These are phyloP conservation scores for Diaporthe citriasiana DNA, from an alignment of 2,329 filamentous ascomycete species.

Conservation along the genomic window DNA sequence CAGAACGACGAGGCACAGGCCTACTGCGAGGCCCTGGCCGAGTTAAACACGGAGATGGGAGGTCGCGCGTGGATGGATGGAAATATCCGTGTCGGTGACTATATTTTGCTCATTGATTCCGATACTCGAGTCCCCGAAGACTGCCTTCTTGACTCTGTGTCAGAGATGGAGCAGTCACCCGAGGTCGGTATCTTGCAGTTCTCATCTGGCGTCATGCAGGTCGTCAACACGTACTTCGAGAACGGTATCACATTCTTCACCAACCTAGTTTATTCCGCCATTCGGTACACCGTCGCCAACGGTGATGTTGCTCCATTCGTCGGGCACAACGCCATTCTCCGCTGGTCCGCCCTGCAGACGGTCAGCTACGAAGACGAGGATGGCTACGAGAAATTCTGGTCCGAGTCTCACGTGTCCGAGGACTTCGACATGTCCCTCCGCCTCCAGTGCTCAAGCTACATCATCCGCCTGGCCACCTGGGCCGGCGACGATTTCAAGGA, in stretches of 20 bases:
- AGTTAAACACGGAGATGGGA: slow-evolving; percentile 73
- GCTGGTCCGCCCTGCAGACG: slow-evolving; percentile 82
- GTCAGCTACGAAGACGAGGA: slow-evolving; percentile 77
- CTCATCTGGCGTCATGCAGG: slow-evolving; percentile 84
- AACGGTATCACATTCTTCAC: slow-evolving; percentile 80
- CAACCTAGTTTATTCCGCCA: slow-evolving; percentile 82
- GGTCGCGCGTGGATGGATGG: slow-evolving; percentile 85
- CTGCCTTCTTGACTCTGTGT: slow-evolving; percentile 83
- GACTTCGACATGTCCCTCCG: slow-evolving; percentile 88
- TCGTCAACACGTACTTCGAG: slow-evolving; percentile 80
- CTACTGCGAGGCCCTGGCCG: slow-evolving; percentile 75
- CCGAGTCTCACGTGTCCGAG: slow-evolving; percentile 83
- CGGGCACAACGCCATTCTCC: slow-evolving; percentile 83
- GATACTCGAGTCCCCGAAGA: slow-evolving; percentile 84
- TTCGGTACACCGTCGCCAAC: slow-evolving; percentile 82
- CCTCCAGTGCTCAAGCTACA: slow-evolving; percentile 79
- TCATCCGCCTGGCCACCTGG: slow-evolving; percentile 80
- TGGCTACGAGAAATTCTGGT: slow-evolving; percentile 85
- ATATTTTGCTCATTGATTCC: slow-evolving; percentile 83
- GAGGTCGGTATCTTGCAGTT: slow-evolving; percentile 86
- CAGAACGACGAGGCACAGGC: slow-evolving; percentile 77
- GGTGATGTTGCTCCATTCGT: slow-evolving; percentile 85
- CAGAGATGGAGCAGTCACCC: slow-evolving; percentile 84
- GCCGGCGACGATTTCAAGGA: slow-evolving; percentile 85
- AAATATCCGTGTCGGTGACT: slow-evolving; percentile 88